Conservation (phyloP, 1,284 basidiomycete species). For the Austroboletus olivaceoglutinosus region DNA sequence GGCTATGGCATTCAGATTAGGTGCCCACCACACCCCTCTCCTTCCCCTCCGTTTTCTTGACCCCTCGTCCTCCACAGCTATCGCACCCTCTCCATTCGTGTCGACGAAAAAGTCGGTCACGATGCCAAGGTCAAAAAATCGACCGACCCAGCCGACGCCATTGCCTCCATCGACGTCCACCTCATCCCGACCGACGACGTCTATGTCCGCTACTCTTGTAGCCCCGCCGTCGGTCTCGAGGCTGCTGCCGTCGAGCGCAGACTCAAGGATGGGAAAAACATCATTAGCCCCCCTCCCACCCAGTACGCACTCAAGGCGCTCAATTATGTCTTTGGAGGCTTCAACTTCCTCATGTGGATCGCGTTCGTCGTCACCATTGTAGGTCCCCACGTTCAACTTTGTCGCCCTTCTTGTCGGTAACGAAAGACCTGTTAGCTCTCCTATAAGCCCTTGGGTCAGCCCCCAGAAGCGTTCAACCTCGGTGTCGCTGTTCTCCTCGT, state of each 20-base stretch:
- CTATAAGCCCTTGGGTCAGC: constrained; percentile 46
- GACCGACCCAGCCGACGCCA: constrained; percentile 37
- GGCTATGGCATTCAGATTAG: constrained; percentile 35
- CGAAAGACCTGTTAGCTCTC: constrained; percentile 35
- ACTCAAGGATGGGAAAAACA: constrained; percentile 46
- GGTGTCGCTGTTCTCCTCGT: constrained; percentile 79
- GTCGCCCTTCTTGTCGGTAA: constrained; percentile 11
- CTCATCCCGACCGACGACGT: constrained; percentile 41
- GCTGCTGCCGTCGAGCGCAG: constrained; percentile 39
- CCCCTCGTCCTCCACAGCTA: constrained; percentile 27
- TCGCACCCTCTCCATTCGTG: constrained; percentile 43
- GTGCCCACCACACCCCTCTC: constrained; percentile 5
- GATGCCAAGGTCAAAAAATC: neutral
- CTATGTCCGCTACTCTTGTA: constrained; percentile 43
- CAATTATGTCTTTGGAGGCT: constrained; percentile 54
- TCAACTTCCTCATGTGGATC: constrained; percentile 53
- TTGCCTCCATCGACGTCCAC: constrained; percentile 50
- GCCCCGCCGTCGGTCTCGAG: constrained; percentile 47
- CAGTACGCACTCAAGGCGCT: constrained; percentile 48
- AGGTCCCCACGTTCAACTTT: neutral
- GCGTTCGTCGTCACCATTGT: constrained; percentile 47
- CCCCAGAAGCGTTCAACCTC: constrained; percentile 52
- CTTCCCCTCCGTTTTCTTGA: neutral
- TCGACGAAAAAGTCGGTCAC: constrained; percentile 28
- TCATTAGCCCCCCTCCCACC: constrained; percentile 47